Evolutionary conservation across 495 filamentous ascomycete genomes (phyloP).

Genomic region (Hyaloscypha bicolor): DNA sequence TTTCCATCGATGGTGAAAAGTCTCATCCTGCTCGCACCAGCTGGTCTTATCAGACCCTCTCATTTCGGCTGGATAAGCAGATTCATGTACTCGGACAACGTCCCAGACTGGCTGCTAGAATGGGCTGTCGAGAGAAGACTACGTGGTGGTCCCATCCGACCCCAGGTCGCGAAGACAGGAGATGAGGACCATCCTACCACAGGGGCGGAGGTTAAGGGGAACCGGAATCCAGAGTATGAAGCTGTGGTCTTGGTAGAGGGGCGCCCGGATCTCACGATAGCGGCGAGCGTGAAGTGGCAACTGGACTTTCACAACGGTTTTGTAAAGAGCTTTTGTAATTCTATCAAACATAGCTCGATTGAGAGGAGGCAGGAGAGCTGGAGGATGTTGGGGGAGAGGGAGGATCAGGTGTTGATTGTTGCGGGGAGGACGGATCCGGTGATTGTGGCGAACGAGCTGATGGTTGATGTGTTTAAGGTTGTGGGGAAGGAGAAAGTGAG

Average conservation of each 20-base stretch:
- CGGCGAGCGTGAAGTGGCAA: conserved; percentile 56
- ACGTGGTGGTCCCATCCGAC: conserved; percentile 23
- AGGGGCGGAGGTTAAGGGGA: conserved; percentile 24
- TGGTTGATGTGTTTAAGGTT: conserved; percentile 46
- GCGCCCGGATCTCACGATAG: conserved; percentile 43
- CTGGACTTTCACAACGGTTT: conserved; percentile 57
- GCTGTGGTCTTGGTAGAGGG: conserved; percentile 34
- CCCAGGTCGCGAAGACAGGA: not conserved
- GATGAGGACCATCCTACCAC: conserved; percentile 6
- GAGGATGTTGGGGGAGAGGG: conserved; percentile 41
- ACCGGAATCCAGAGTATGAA: conserved; percentile 18
- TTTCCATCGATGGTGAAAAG: conserved; percentile 68
- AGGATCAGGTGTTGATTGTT: conserved; percentile 50
- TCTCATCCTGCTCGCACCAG: conserved; percentile 73
- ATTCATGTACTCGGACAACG: conserved; percentile 61
- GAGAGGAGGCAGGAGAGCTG: conserved; percentile 56
- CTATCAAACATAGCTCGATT: conserved; percentile 55
- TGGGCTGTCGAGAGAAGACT: conserved; percentile 59
- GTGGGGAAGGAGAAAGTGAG: conserved; percentile 44
- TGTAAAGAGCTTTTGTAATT: conserved; percentile 55
- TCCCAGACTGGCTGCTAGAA: conserved; percentile 60
- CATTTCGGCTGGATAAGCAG: conserved; percentile 61
- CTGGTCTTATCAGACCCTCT: conserved; percentile 69
- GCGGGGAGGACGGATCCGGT: conserved; percentile 52
- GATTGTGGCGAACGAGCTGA: conserved; percentile 44